A percentile compares a stretch with the other conserved stretches of the same genome.
phyloP scores from a whole-genome alignment of 1,139 yeast genomes.

The Geotrichum cucujoidarum region DNA sequence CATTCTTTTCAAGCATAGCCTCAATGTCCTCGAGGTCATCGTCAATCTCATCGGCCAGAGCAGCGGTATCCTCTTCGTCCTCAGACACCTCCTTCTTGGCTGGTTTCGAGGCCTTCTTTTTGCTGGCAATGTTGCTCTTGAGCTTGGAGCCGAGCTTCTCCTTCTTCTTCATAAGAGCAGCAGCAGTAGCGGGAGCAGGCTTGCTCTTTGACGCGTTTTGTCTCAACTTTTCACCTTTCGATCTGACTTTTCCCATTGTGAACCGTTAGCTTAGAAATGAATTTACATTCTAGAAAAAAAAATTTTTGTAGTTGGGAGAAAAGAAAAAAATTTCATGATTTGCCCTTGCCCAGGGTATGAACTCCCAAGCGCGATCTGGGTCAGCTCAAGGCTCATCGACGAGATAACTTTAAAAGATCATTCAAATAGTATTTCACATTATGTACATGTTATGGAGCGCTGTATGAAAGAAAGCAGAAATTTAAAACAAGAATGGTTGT shows the following conservation, averaged over 20 bases:
- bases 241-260: constrained; percentile 1
- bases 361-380: background rate
- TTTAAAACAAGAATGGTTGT: constrained; percentile 16
- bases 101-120: background rate
- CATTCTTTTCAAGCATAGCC: constrained; percentile 23
- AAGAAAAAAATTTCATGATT: constrained; percentile 2
- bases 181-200: constrained; percentile 3
- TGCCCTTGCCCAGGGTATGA: constrained; percentile 10
- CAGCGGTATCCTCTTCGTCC: constrained; percentile 21
- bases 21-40: constrained; percentile 27
- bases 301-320: constrained; percentile 6
- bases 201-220: constrained; percentile 6
- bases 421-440: background rate
- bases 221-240: constrained; percentile 7
- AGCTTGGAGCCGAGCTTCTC: constrained; percentile 1
- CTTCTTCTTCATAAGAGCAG: constrained; percentile 3
- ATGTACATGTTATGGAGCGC: no score
- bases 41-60: constrained; percentile 29
- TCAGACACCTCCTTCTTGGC: background rate
- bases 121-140: constrained; percentile 1
- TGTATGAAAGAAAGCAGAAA: no score
- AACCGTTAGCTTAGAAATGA: constrained; percentile 4
- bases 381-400: no score
- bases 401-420: background rate
- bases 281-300: background rate